These are phyloP conservation scores for Saprolegnia parasitica DNA, from an alignment of 352 stramenopile genomes.

Conservation along the genomic window DNA sequence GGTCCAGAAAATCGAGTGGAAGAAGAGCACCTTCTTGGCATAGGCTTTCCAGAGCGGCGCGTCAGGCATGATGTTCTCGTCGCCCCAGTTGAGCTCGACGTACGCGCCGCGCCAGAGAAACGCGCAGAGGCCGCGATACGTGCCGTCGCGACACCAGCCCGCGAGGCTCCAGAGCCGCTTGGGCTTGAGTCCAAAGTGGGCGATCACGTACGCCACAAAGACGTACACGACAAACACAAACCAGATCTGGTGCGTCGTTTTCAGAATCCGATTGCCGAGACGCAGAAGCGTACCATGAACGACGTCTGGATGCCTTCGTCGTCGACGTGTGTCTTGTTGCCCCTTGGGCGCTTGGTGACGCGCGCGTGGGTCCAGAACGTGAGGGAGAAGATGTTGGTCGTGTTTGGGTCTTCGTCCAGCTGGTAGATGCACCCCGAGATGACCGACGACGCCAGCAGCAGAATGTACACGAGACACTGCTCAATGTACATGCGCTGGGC, in stretches of 20 bases:
- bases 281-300: neutral
- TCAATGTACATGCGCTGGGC: slow-evolving; percentile 28
- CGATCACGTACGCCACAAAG: slow-evolving; percentile 14
- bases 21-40: slow-evolving; percentile 16
- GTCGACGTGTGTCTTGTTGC: neutral
- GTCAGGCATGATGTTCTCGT: slow-evolving; percentile 24
- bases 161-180: slow-evolving; percentile 23
- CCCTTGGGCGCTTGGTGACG: neutral
- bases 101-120: slow-evolving; percentile 17
- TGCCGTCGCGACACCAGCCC: slow-evolving; percentile 27
- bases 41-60: slow-evolving; percentile 15
- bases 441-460: slow-evolving; percentile 22
- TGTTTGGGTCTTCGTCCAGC: slow-evolving; percentile 20
- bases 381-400: neutral
- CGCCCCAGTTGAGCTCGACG: slow-evolving; percentile 12
- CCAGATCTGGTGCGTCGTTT: slow-evolving; percentile 16
- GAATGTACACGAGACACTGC: slow-evolving; percentile 25
- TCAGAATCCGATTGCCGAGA: neutral
- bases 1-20: slow-evolving; percentile 23
- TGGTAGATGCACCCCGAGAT: slow-evolving; percentile 28
- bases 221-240: slow-evolving; percentile 14
- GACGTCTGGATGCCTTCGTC: neutral
- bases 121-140: slow-evolving; percentile 10
- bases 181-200: slow-evolving; percentile 24
- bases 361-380: neutral